Percentiles rank a stretch among this genome's conserved stretches.
Evolutionary conservation across 2,329 filamentous ascomycete species (phyloP).

Genomic region (Botrytis tulipae): DNA sequence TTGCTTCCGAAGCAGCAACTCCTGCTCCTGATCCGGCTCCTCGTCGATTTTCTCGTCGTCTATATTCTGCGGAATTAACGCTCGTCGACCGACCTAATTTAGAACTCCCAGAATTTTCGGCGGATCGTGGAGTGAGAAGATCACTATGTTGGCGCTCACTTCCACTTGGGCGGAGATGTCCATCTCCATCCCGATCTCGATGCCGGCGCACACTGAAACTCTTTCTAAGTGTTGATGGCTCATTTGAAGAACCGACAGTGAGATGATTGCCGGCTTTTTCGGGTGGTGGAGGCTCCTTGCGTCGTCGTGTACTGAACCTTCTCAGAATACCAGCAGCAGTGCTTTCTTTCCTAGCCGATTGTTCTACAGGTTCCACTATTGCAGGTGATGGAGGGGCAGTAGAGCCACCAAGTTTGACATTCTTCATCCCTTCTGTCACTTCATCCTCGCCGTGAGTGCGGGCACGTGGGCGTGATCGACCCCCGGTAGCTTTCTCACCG

Average conservation of each 20-base stretch:
- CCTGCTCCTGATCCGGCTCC: slow-evolving; percentile 54
- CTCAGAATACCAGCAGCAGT: slow-evolving; percentile 80
- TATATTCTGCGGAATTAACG: slow-evolving; percentile 82
- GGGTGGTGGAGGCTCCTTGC: slow-evolving; percentile 57
- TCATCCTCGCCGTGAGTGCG: slow-evolving; percentile 96
- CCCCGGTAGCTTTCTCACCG: slow-evolving; percentile 82
- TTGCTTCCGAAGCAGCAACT: slow-evolving; percentile 49
- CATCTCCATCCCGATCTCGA: slow-evolving; percentile 49
- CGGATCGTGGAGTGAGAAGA: slow-evolving; percentile 62
- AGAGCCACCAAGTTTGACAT: slow-evolving; percentile 54
- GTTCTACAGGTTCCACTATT: slow-evolving; percentile 55
- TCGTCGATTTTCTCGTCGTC: slow-evolving; percentile 59
- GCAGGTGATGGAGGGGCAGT: slow-evolving; percentile 48
- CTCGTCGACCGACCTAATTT: slow-evolving; percentile 85
- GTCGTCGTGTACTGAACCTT: slow-evolving; percentile 84
- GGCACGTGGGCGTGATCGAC: slow-evolving; percentile 78
- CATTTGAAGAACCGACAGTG: slow-evolving; percentile 75
- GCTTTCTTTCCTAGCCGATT: slow-evolving; percentile 78
- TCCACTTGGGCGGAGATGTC: slow-evolving; percentile 52
- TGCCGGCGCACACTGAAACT: slow-evolving; percentile 81
- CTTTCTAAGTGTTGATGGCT: slow-evolving; percentile 69
- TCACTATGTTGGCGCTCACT: slow-evolving; percentile 74
- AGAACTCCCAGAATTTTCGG: slow-evolving; percentile 57
- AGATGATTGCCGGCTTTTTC: slow-evolving; percentile 61
- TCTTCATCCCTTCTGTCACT: slow-evolving; percentile 69